A percentile compares a stretch with the other conserved stretches of the same genome.
These are phyloP conservation scores for Cladosporium sp. DNA, from an alignment of 2,329 filamentous ascomycete genomes.

Conservation along the genomic window DNA sequence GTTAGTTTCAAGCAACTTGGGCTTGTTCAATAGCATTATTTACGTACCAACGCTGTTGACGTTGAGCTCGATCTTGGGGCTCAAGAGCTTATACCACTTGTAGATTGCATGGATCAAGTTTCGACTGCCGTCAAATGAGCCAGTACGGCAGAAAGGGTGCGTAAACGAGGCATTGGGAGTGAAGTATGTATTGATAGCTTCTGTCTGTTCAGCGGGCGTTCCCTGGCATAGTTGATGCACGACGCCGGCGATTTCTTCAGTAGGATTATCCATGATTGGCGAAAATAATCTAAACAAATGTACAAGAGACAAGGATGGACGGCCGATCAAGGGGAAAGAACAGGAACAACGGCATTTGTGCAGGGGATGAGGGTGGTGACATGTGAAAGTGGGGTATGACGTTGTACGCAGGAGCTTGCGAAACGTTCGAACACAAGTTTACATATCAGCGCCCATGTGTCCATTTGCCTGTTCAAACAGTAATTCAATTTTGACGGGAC, in stretches of 20 bases:
- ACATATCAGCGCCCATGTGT: too few relatives aligned
- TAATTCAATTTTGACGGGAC: too few relatives aligned
- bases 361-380: background rate
- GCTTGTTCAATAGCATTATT: slow-evolving; percentile 1
- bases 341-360: background rate
- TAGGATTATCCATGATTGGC: slow-evolving; percentile 33
- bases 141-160: slow-evolving; percentile 73
- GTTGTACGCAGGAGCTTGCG: too few relatives aligned
- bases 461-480: too few relatives aligned
- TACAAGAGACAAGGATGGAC: background rate
- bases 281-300: background rate
- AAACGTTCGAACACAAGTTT: too few relatives aligned
- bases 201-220: slow-evolving; percentile 60
- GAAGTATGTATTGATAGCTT: slow-evolving; percentile 68
- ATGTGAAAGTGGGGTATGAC: background rate
- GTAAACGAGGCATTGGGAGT: slow-evolving; percentile 66
- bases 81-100: slow-evolving; percentile 80
- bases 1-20: background rate
- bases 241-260: slow-evolving; percentile 59
- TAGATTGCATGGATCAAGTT: slow-evolving; percentile 67
- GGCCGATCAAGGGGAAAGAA: background rate
- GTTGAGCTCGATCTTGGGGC: slow-evolving; percentile 64
- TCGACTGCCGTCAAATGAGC: slow-evolving; percentile 58
- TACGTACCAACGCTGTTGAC: slow-evolving; percentile 57
- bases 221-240: slow-evolving; percentile 67